Evolutionary conservation across 768 basidiomycete genomes (phyloP), one percentile per base, ranked within the genome.

Genomic region (Termitomyces sp.): DNA sequence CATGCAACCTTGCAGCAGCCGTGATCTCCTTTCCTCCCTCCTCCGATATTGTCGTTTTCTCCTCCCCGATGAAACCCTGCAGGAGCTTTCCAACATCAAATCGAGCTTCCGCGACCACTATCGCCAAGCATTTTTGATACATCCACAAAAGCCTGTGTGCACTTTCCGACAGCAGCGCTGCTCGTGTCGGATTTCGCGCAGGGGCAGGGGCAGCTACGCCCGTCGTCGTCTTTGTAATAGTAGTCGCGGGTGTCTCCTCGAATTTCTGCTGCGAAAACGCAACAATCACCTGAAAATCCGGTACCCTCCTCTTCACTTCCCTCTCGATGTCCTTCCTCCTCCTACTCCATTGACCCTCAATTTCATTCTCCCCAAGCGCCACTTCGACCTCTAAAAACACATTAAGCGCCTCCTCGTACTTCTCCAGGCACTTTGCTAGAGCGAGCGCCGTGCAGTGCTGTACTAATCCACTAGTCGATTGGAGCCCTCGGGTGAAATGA

Each of bases 71-170:
- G 61, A 86, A 73, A 53, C 75, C 72, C 53, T 74, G 74, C 28
- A 94, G 69, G 21, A 95, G 65, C 66, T 92, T 92, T 2, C 91
- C 91, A 37, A 88, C 82, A 67, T 98, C 95, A 62, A 95, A 98
- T 48, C 85, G 77, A 26, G 84, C 83, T 66, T 94, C 93, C 0
- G 83, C 81, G 3, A 90, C 86, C 1, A 92, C 70, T 1, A 78
- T 73, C 0, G 93, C 90, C 28, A 95, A 68, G 56, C 83, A 85
- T 22, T 77, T 77, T 61, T 96, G 90, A 66, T 97, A 98, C 48
- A 95, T 75, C 81, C 87, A 89, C 57, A 97, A 71, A 41, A 98
- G 68, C 26, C 93, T 70, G 60, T 93, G 83, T 1, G 93, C 84
- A 48, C 81, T 79, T 71, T 98, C 95, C 0, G 85, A 80, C 28